These are phyloP conservation scores for Pseudocercospora pini-densiflorae DNA, from an alignment of 2,329 filamentous ascomycete species.

Conservation along the genomic window DNA sequence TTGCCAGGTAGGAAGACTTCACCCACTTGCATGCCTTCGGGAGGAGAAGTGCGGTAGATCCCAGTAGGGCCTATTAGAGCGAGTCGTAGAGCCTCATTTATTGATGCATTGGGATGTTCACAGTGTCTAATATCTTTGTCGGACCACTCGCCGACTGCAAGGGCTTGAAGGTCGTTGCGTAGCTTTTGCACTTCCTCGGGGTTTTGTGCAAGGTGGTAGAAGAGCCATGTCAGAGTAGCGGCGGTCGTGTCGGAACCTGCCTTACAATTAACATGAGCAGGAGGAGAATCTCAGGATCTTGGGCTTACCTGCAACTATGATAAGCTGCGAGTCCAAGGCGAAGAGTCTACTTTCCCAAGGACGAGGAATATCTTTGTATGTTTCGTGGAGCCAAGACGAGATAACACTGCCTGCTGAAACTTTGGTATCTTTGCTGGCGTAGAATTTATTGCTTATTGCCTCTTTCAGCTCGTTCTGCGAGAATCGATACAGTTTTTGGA, in stretches of 20 bases:
- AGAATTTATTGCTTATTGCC: background rate
- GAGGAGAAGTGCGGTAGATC: background rate
- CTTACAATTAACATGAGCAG: background rate
- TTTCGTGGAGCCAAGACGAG: background rate
- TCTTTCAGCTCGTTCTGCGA: background rate
- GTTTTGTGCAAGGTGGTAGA: background rate
- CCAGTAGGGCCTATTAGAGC: background rate
- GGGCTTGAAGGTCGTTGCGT: background rate
- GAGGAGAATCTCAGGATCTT: background rate
- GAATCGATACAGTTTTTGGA: background rate
- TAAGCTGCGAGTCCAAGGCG: background rate
- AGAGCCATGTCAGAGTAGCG: background rate
- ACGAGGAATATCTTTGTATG: background rate
- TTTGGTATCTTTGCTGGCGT: background rate
- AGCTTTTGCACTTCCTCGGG: background rate
- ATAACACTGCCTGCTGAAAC: background rate
- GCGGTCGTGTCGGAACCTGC: background rate
- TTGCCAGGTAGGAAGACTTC: background rate
- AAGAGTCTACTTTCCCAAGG: background rate
- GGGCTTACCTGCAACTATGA: background rate
- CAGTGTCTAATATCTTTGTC: background rate
- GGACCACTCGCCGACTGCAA: background rate
- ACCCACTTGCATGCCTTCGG: background rate
- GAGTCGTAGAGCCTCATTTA: background rate
- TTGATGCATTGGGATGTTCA: background rate